phyloP scores from a whole-genome alignment of 192 early-diverging fungal genomes.

The Obelidium mucronatum region DNA sequence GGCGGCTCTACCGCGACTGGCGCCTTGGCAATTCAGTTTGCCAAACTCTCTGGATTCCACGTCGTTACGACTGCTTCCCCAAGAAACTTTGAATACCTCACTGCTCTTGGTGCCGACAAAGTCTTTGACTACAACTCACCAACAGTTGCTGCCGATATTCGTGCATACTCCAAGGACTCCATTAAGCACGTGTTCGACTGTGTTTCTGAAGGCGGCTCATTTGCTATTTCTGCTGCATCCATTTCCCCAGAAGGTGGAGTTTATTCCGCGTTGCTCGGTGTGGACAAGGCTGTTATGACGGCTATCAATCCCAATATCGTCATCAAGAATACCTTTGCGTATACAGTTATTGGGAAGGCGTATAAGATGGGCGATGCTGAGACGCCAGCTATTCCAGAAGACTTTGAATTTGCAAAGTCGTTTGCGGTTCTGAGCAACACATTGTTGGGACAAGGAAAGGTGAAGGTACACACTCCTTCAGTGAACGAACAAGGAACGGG shows the following conservation, averaged over 20 bases:
- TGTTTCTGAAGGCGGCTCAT: constrained; percentile 33
- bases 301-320: constrained; percentile 2
- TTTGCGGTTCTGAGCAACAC: constrained; percentile 32
- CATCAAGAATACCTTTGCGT: constrained; percentile 34
- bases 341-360: constrained; percentile 39
- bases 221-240: constrained; percentile 27
- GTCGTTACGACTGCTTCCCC: constrained; percentile 41
- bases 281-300: background rate
- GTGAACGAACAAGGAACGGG: constrained; percentile 18
- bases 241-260: constrained; percentile 3
- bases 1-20: constrained; percentile 42
- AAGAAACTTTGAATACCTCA: constrained; percentile 23
- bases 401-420: constrained; percentile 34
- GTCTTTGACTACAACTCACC: constrained; percentile 45
- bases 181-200: constrained; percentile 33
- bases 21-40: constrained; percentile 51
- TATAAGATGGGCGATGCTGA: constrained; percentile 19
- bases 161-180: constrained; percentile 23
- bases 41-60: constrained; percentile 28
- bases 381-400: constrained; percentile 12
- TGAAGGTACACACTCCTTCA: constrained; percentile 34
- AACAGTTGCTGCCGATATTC: constrained; percentile 32
- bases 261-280: background rate
- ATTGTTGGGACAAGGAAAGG: constrained; percentile 37
- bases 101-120: constrained; percentile 32